Conservation (phyloP, 768 basidiomycete genomes). For the Pisolithus marmoratus region DNA sequence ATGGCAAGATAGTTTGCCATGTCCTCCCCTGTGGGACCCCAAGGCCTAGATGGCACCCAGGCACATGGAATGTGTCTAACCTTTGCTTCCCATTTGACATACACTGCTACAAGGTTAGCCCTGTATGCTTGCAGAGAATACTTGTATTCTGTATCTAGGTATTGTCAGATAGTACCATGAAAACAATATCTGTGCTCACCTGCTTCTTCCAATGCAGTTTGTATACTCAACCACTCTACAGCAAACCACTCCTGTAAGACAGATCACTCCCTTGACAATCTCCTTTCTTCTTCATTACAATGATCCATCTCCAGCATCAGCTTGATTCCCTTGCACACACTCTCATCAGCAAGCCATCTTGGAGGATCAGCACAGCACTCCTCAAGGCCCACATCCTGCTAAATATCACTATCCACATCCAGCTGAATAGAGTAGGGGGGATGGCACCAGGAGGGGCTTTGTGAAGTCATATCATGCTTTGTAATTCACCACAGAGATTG, state of each 20-base stretch:
- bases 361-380: background rate
- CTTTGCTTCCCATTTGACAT: too few species aligned
- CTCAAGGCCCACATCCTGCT: conserved; percentile 28
- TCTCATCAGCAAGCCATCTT: conserved; percentile 12
- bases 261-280: background rate
- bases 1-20: background rate
- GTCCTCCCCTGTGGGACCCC: background rate
- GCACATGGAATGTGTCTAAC: background rate
- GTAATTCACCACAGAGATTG: conserved; percentile 18
- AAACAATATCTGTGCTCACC: background rate
- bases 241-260: too few species aligned
- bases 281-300: conserved; percentile 17
- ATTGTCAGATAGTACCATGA: background rate
- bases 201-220: background rate
- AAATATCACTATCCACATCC: conserved; percentile 31
- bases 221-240: too few species aligned
- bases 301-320: conserved; percentile 15
- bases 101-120: too few species aligned
- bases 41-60: background rate
- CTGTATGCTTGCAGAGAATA: too few species aligned
- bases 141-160: too few species aligned
- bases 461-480: conserved; percentile 7
- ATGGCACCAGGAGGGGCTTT: conserved; percentile 22
- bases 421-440: conserved; percentile 18
- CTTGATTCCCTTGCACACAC: conserved; percentile 8